Conservation (phyloP, 2,329 filamentous ascomycete species). For the Neofusicoccum sp. region DNA sequence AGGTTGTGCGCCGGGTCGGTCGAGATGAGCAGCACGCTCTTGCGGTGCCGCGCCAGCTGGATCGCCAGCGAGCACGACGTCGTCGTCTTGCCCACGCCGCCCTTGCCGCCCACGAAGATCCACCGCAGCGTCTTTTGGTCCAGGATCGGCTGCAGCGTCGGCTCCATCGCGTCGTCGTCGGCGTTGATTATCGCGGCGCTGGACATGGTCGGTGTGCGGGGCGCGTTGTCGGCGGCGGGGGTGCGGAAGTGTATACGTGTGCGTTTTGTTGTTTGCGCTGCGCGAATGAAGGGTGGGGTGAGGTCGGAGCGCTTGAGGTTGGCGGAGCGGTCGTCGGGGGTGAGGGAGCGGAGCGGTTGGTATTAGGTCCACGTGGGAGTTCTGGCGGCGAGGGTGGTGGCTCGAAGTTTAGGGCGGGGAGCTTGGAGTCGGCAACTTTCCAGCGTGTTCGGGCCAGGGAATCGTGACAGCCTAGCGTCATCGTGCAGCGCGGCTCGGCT, state of each 20-base stretch:
- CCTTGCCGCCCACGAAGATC: constrained; percentile 99
- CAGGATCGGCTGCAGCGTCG: constrained; percentile 88
- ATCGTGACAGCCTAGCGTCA: neutral
- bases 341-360: neutral
- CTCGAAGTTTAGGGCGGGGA: neutral
- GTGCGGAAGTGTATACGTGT: too few relatives aligned
- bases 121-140: constrained; percentile 94
- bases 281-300: neutral
- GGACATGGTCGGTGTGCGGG: constrained; percentile 32
- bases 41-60: constrained; percentile 91
- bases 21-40: constrained; percentile 94
- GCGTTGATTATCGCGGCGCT: constrained; percentile 34
- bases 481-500: constrained; percentile 9
- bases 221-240: neutral
- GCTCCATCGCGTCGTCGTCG: constrained; percentile 80
- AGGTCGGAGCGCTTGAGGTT: too few relatives aligned
- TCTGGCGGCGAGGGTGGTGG: neutral
- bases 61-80: constrained; percentile 98
- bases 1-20: constrained; percentile 98
- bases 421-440: constrained; percentile 1
- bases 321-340: too few relatives aligned
- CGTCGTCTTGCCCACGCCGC: constrained; percentile 98
- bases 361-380: too few relatives aligned
- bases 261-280: neutral
- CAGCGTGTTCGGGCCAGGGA: constrained; percentile 11